Conservation (phyloP, 352 stramenopile genomes). For the Pythium vanterpoolii region DNA sequence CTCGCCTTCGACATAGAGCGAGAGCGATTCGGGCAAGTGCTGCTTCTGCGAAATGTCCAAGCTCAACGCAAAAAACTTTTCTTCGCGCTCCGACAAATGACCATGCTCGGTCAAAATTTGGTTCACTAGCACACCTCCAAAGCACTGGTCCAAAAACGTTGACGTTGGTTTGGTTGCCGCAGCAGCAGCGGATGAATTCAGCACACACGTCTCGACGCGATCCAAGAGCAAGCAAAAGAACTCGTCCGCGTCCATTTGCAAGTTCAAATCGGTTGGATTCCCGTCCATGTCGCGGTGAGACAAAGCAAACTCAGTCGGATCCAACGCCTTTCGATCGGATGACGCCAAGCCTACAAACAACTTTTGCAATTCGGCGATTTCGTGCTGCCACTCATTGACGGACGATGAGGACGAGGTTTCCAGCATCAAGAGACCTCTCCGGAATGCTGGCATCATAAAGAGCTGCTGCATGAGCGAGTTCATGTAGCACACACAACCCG, state of each 20-base stretch:
- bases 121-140: slow-evolving; percentile 3
- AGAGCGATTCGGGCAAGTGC: slow-evolving; percentile 54
- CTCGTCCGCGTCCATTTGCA: slow-evolving; percentile 84
- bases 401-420: slow-evolving; percentile 16
- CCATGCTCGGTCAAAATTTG: slow-evolving; percentile 54
- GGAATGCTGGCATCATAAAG: slow-evolving; percentile 79
- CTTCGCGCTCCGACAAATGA: slow-evolving; percentile 74
- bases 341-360: slow-evolving; percentile 59
- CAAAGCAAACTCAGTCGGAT: slow-evolving; percentile 62
- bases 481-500: slow-evolving; percentile 99
- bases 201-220: slow-evolving; percentile 57
- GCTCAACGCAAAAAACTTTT: slow-evolving; percentile 83
- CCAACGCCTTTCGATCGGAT: slow-evolving; percentile 42
- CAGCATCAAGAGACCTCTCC: slow-evolving; percentile 38
- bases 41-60: slow-evolving; percentile 77
- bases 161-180: background rate
- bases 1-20: slow-evolving; percentile 69
- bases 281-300: slow-evolving; percentile 74
- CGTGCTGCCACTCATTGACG: slow-evolving; percentile 34
- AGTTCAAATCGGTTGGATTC: slow-evolving; percentile 60
- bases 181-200: background rate
- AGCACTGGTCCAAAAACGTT: slow-evolving; percentile 37
- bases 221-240: slow-evolving; percentile 82
- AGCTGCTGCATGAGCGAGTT: slow-evolving; percentile 98
- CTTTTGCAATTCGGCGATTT: slow-evolving; percentile 62